Conservation (phyloP, 176 grass and related monocot genomes). For the Dendrocalamus sinicus region DNA sequence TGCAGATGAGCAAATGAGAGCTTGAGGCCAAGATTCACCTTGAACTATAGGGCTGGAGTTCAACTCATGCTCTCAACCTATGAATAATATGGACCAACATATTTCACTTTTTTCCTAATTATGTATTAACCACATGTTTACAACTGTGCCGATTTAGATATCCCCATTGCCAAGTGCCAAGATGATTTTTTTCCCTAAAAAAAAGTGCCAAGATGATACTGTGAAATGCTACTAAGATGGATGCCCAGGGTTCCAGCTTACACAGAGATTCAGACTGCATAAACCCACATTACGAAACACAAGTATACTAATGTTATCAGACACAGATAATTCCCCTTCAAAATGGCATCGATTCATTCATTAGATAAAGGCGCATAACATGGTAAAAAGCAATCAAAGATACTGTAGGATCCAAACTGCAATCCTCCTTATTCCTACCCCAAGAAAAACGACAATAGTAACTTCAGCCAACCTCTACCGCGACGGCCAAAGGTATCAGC, state of each 20-base stretch:
- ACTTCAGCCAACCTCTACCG: constrained; percentile 35
- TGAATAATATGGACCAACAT: neutral
- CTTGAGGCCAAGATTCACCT: neutral
- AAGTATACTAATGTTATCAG: neutral
- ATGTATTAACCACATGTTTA: neutral
- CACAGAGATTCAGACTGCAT: neutral
- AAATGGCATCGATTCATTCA: constrained; percentile 14
- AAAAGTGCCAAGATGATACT: neutral
- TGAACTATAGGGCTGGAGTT: neutral
- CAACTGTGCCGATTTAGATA: neutral
- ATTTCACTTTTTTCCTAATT: neutral
- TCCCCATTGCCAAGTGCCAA: neutral
- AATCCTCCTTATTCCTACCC: constrained; percentile 52
- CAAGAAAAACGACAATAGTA: constrained; percentile 25
- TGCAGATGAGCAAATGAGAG: neutral
- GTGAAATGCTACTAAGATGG: constrained; percentile 9
- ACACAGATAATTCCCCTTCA: neutral
- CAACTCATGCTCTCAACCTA: neutral
- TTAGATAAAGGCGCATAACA: neutral
- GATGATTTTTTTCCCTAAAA: neutral
- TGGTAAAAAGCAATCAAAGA: constrained; percentile 22
- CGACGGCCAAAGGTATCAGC: constrained; percentile 41
- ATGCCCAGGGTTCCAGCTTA: constrained; percentile 4
- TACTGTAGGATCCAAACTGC: constrained; percentile 39
- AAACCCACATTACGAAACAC: neutral